These are phyloP conservation scores for Furcasterigmium furcatum DNA, from an alignment of 2,329 filamentous ascomycete genomes.

Conservation along the genomic window DNA sequence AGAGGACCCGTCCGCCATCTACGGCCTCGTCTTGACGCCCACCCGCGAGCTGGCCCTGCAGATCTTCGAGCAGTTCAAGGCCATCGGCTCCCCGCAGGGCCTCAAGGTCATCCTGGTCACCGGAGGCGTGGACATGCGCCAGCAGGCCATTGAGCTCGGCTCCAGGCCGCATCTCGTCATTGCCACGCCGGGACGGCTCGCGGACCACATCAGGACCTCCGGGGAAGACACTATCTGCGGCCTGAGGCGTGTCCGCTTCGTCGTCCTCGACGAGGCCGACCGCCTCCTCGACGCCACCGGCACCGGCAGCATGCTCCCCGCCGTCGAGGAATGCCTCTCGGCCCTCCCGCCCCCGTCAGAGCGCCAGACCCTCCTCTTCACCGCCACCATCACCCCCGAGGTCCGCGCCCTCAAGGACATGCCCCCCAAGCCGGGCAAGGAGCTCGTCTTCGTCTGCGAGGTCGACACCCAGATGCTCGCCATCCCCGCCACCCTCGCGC, in stretches of 20 bases:
- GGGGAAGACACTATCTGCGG: conserved; percentile 88
- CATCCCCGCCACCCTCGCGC: conserved; percentile 75
- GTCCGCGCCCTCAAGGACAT: conserved; percentile 82
- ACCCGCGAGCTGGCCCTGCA: conserved; percentile 91
- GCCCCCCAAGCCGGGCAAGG: conserved; percentile 65
- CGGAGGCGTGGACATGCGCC: conserved; percentile 87
- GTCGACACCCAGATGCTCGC: conserved; percentile 73
- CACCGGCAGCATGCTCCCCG: conserved; percentile 86
- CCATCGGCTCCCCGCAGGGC: conserved; percentile 82
- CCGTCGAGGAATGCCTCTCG: conserved; percentile 83
- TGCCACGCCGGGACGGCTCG: conserved; percentile 87
- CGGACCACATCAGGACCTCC: conserved; percentile 89
- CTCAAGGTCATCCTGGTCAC: conserved; percentile 89
- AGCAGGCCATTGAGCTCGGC: conserved; percentile 81
- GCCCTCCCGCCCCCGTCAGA: conserved; percentile 73
- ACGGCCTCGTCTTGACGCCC: conserved; percentile 83
- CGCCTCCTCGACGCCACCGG: conserved; percentile 72
- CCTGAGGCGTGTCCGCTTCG: conserved; percentile 73
- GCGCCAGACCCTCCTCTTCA: conserved; percentile 94
- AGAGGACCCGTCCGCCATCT: conserved; percentile 87
- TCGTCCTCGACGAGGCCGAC: conserved; percentile 96
- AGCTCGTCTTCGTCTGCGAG: conserved; percentile 85
- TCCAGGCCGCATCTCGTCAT: conserved; percentile 88
- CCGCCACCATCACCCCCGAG: conserved; percentile 90
- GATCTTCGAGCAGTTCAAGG: conserved; percentile 94